phyloP scores from a whole-genome alignment of 805 yeast species.

The Cyberlindnera euphorbiae region DNA sequence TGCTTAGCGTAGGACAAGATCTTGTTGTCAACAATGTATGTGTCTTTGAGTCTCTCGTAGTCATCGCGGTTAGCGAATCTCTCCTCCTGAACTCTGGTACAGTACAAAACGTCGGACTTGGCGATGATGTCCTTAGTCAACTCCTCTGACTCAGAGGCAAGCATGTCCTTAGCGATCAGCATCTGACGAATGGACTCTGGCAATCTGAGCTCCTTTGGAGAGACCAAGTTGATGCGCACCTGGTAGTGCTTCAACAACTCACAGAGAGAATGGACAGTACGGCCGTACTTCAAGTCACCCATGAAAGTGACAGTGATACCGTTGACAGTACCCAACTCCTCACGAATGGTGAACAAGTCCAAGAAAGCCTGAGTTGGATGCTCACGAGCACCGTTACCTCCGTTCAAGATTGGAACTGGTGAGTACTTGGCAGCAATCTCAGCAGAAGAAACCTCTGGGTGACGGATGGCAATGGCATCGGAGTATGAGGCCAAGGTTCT shows the following conservation, averaged over 20 bases:
- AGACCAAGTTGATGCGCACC: conserved; percentile 85
- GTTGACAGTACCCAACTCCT: conserved; percentile 96
- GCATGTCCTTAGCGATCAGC: conserved; percentile 62
- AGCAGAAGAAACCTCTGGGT: conserved; percentile 89
- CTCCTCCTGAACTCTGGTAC: conserved; percentile 98
- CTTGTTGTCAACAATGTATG: conserved; percentile 88
- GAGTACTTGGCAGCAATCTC: conserved; percentile 94
- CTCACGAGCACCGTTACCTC: conserved; percentile 97
- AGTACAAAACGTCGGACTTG: conserved; percentile 90
- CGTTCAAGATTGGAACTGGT: conserved; percentile 94
- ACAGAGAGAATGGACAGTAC: conserved; percentile 96
- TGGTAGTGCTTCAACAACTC: conserved; percentile 87
- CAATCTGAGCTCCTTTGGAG: conserved; percentile 83
- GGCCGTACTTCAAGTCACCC: conserved; percentile 98
- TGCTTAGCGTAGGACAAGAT: conserved; percentile 89
- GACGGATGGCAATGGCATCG: conserved; percentile 96
- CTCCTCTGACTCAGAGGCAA: conserved; percentile 66
- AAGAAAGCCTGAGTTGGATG: conserved; percentile 99
- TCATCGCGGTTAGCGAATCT: conserved; percentile 74
- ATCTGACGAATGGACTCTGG: conserved; percentile 71
- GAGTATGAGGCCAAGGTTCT: conserved; percentile 93
- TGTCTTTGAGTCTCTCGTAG: conserved; percentile 84
- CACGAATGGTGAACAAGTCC: conserved; percentile 96
- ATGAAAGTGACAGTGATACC: conserved; percentile 97
- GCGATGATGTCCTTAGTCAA: conserved; percentile 83